Conservation (phyloP, 2,329 filamentous ascomycete species). For the Arthroderma sp. region DNA sequence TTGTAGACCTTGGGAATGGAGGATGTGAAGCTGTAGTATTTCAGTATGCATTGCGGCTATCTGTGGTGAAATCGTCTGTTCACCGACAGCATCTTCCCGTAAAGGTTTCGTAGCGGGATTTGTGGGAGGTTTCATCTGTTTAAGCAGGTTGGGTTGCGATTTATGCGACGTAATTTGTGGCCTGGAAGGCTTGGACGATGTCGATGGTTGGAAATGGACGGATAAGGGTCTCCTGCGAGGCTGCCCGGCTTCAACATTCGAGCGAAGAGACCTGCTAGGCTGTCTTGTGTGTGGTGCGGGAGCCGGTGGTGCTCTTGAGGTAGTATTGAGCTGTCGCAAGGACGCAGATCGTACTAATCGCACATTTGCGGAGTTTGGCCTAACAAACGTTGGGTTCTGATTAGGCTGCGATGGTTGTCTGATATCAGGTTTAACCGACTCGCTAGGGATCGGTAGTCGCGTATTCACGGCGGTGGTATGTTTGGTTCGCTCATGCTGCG, state of each 20-base stretch:
- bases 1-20: constrained; percentile 22
- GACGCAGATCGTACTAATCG: constrained; percentile 1
- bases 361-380: too few relatives aligned
- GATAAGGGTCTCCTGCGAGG: constrained; percentile 6
- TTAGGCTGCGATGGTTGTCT: too few relatives aligned
- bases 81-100: constrained; percentile 11
- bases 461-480: too few relatives aligned
- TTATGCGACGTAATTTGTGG: constrained; percentile 25
- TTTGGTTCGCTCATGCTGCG: too few relatives aligned
- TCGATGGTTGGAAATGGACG: constrained; percentile 1
- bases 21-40: constrained; percentile 29
- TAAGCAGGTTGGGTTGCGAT: constrained; percentile 28
- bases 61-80: constrained; percentile 22
- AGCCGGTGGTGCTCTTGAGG: constrained; percentile 11
- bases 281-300: constrained; percentile 19
- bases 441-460: too few relatives aligned
- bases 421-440: too few relatives aligned
- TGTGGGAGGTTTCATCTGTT: constrained; percentile 16
- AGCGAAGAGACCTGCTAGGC: constrained; percentile 21
- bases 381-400: too few relatives aligned
- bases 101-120: constrained; percentile 5
- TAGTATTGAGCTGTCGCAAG: constrained; percentile 9
- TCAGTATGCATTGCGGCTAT: constrained; percentile 28
- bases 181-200: constrained; percentile 14
- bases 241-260: constrained; percentile 11